These are phyloP conservation scores for Aureobasidium pullulans DNA, from an alignment of 2,329 filamentous ascomycete species.

Conservation along the genomic window DNA sequence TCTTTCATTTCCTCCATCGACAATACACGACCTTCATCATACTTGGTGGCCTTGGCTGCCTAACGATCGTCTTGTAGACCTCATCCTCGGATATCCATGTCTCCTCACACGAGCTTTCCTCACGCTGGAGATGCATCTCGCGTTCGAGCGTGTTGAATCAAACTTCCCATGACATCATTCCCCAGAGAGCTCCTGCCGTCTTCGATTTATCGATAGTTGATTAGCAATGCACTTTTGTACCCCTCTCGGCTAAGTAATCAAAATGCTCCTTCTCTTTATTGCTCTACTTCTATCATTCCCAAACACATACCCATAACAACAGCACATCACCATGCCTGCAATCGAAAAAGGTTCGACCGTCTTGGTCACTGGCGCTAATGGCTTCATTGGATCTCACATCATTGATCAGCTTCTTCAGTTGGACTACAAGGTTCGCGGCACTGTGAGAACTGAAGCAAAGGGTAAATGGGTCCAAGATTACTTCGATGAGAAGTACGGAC, in stretches of 20 bases:
- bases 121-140: background rate
- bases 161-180: background rate
- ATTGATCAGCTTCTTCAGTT: slow-evolving; percentile 22
- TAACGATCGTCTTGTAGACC: background rate
- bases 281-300: background rate
- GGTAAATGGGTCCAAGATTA: slow-evolving; percentile 20
- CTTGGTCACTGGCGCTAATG: slow-evolving; percentile 25
- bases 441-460: slow-evolving; percentile 21
- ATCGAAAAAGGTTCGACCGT: slow-evolving; percentile 22
- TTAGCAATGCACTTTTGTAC: background rate
- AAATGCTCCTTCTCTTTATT: background rate
- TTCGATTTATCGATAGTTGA: background rate
- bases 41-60: background rate
- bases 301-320: background rate
- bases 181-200: background rate
- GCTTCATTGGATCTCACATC: slow-evolving; percentile 23
- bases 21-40: too few species aligned
- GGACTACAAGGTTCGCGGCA: slow-evolving; percentile 25
- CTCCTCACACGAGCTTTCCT: too few species aligned
- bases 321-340: background rate
- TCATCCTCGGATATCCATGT: background rate
- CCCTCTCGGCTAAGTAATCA: background rate
- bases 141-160: background rate
- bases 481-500: slow-evolving; percentile 22
- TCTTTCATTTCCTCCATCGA: background rate